Evolutionary conservation across 352 stramenopile species (phyloP).

Genomic region (Phytophthora sp.): DNA sequence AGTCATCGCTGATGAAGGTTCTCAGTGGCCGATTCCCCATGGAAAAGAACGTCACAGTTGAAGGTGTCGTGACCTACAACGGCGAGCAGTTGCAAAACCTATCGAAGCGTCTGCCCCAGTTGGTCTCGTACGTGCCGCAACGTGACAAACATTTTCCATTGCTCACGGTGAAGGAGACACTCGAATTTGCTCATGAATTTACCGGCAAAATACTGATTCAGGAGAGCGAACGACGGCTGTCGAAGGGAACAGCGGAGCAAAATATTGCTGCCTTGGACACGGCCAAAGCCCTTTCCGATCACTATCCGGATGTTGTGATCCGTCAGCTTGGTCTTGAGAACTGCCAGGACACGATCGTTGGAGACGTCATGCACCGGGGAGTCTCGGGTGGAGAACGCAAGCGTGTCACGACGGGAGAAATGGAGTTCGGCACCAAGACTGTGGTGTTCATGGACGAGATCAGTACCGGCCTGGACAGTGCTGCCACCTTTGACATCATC

Average conservation of each 20-base stretch:
- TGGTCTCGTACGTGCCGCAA: constrained; percentile 46
- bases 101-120: constrained; percentile 38
- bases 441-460: constrained; percentile 83
- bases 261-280: constrained; percentile 24
- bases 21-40: constrained; percentile 1
- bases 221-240: constrained; percentile 44
- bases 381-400: constrained; percentile 90
- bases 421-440: constrained; percentile 79
- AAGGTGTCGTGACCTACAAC: constrained; percentile 53
- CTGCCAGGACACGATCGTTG: constrained; percentile 58
- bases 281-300: constrained; percentile 28
- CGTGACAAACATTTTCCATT: constrained; percentile 90
- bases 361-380: constrained; percentile 56
- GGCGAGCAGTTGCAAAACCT: constrained; percentile 32
- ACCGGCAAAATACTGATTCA: constrained; percentile 36
- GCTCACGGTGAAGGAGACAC: constrained; percentile 43
- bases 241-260: constrained; percentile 35
- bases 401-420: constrained; percentile 85
- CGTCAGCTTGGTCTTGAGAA: constrained; percentile 49
- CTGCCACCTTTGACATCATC: constrained; percentile 60
- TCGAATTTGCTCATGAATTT: constrained; percentile 75
- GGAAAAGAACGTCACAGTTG: constrained; percentile 12
- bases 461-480: constrained; percentile 60
- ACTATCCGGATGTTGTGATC: constrained; percentile 54
- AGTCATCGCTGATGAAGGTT: constrained; percentile 11